Base-by-base conservation (phyloP, 306 rosid species). In the Fagus sylvatica region DNA sequence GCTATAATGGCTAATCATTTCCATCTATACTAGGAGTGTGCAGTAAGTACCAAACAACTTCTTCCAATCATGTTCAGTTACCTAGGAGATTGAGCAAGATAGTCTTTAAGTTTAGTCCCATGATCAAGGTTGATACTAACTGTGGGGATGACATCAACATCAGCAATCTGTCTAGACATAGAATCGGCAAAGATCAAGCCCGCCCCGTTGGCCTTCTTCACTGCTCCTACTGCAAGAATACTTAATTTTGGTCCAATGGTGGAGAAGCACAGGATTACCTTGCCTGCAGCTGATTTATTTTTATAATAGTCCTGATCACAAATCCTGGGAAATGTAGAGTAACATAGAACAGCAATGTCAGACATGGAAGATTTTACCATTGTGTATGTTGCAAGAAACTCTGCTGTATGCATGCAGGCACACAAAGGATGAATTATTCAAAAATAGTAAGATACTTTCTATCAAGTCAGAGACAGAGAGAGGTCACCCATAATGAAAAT, bases 121-220 rank as follows among this genome's bases (percentile, higher is more conserved):
- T 75, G 79, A 5, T 57, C 62, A 43, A 84, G 53, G 80, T 80
- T 78, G 64, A 89, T 72, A 57, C 59, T 77, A 61, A 82, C 81
- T 1, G 87, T 80, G 77, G 90, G 92, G 65, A 86, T 36, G 48
- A 70, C 37, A 64, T 76, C 84, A 51, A 72, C 33, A 3, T 67
- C 82, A 6, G 83, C 70, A 7, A 65, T 62, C 53, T 80, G 86
- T 67, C 49, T 64, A 3, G 85, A 56, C 76, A 68, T 68, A 1
- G 92, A 79, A 12, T 69, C 83, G 42, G 72, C 92, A 30, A 75
- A 80, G 76, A 89, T 82, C 81, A 86, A 76, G 53, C 71, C 90
- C 6, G 84, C 62, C 2, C 83, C 90, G 36, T 80, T 84, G 46
- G 82, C 81, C 16, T 10, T 69, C 69, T 64, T 77, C 30, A 72